Conservation (phyloP, 805 yeast species). For the Yarrowia porcina region DNA sequence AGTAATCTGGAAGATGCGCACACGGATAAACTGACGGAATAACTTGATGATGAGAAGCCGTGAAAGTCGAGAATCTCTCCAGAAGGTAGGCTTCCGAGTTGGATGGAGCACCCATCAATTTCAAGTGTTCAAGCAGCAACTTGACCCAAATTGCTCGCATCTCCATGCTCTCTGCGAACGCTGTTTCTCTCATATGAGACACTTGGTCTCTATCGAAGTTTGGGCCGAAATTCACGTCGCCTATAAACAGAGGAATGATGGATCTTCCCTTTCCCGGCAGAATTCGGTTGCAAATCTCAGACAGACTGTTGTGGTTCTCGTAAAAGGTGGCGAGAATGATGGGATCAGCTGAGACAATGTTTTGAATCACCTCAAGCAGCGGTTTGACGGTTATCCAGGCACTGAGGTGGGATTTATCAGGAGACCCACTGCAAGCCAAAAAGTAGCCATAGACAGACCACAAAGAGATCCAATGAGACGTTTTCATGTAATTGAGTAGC, state of each 20-base stretch:
- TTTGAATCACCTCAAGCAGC: not conserved
- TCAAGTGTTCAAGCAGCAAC: not conserved
- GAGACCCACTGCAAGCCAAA: not conserved
- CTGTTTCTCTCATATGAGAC: not conserved
- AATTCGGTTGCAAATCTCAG: not conserved
- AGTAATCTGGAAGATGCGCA: not conserved
- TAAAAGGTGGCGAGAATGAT: not conserved
- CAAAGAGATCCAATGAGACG: not conserved
- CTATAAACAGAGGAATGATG: not conserved
- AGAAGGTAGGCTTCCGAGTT: not conserved
- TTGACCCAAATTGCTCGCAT: not conserved
- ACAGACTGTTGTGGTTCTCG: not conserved
- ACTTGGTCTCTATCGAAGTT: not conserved
- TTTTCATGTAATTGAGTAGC: not conserved
- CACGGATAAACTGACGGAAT: not conserved
- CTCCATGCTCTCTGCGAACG: not conserved
- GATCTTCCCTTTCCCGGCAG: not conserved
- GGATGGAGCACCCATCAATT: not conserved
- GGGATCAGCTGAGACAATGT: not conserved
- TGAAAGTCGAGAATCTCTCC: not conserved
- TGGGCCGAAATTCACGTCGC: not conserved
- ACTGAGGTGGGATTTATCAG: not conserved
- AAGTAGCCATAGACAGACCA: not conserved
- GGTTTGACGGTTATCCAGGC: not conserved
- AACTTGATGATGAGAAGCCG: not conserved